Conservation (phyloP, 495 filamentous ascomycete species). For the Terfezia claveryi region DNA sequence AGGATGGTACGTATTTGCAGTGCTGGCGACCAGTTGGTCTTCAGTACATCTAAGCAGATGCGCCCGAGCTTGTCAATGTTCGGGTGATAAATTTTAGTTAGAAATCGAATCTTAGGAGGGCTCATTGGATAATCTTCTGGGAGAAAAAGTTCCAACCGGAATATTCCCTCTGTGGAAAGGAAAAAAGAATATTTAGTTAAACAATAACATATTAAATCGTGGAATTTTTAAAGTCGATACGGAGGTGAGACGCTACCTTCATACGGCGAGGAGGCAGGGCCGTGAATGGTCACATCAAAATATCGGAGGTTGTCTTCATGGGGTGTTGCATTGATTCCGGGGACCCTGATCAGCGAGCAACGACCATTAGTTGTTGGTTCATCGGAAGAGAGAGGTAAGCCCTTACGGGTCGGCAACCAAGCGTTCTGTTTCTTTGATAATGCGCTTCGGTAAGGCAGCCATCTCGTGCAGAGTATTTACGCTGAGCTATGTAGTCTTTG, state of each 20-base stretch:
- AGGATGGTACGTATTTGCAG: conserved; percentile 96
- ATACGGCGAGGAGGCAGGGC: conserved; percentile 39
- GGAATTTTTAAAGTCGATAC: not conserved
- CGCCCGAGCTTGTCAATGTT: conserved; percentile 96
- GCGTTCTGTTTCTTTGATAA: conserved; percentile 95
- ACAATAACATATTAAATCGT: not conserved
- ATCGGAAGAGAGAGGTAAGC: not conserved
- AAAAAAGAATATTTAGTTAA: conserved; percentile 1
- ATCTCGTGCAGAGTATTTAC: conserved; percentile 11
- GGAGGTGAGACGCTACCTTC: conserved; percentile 35
- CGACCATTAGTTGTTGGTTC: not conserved
- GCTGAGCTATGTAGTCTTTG: conserved; percentile 3
- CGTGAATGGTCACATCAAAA: conserved; percentile 57
- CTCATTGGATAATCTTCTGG: conserved; percentile 99
- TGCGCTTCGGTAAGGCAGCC: conserved; percentile 64
- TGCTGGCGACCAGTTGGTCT: conserved; percentile 98
- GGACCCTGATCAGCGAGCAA: conserved; percentile 27
- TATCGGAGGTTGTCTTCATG: conserved; percentile 96
- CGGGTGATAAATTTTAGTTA: conserved; percentile 98
- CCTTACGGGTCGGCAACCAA: conserved; percentile 89
- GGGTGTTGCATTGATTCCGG: conserved; percentile 90
- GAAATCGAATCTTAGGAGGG: conserved; percentile 89
- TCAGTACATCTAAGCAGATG: conserved; percentile 92
- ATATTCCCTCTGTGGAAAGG: conserved; percentile 50
- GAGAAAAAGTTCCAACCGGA: conserved; percentile 95